Evolutionary conservation across 2,329 filamentous ascomycete species (phyloP).

Genomic region (Verticillium longisporum): DNA sequence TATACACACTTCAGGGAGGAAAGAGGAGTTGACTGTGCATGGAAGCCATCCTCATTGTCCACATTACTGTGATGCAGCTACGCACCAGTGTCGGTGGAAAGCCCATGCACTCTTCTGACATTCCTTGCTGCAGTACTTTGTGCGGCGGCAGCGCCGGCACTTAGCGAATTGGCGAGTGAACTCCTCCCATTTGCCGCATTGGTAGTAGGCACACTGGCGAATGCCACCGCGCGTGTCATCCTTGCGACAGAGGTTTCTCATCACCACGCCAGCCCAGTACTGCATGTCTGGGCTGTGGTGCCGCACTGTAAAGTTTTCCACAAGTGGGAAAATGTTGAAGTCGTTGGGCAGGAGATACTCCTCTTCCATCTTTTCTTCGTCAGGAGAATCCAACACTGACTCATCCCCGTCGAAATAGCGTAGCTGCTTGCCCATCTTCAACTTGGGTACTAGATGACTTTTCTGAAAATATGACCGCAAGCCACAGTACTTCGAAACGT

Average conservation of each 20-base stretch:
- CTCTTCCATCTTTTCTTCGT: constrained; percentile 64
- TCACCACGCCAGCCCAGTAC: constrained; percentile 98
- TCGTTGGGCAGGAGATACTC: constrained; percentile 91
- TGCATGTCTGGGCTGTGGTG: constrained; percentile 97
- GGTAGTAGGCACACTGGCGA: constrained; percentile 93
- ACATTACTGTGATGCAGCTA: constrained; percentile 56
- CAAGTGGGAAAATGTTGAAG: constrained; percentile 96
- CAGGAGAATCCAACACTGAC: constrained; percentile 30
- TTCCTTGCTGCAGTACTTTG: constrained; percentile 99
- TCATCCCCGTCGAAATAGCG: constrained; percentile 69
- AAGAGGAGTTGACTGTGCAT: constrained; percentile 12
- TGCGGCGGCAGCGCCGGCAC: constrained; percentile 89
- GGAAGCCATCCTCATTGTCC: not conserved
- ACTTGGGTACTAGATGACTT: constrained; percentile 84
- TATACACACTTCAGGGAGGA: constrained; percentile 14
- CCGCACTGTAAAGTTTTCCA: constrained; percentile 96
- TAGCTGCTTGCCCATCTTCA: constrained; percentile 84
- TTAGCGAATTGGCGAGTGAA: constrained; percentile 96
- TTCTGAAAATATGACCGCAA: constrained; percentile 91
- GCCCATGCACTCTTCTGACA: constrained; percentile 99
- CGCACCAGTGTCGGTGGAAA: constrained; percentile 96
- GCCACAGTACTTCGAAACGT: constrained; percentile 98
- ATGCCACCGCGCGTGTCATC: constrained; percentile 93
- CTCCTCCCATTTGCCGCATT: constrained; percentile 98
- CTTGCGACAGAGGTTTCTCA: constrained; percentile 97